Base-by-base conservation (phyloP, 441 rosid genomes). In the Gossypium davidsonii region DNA sequence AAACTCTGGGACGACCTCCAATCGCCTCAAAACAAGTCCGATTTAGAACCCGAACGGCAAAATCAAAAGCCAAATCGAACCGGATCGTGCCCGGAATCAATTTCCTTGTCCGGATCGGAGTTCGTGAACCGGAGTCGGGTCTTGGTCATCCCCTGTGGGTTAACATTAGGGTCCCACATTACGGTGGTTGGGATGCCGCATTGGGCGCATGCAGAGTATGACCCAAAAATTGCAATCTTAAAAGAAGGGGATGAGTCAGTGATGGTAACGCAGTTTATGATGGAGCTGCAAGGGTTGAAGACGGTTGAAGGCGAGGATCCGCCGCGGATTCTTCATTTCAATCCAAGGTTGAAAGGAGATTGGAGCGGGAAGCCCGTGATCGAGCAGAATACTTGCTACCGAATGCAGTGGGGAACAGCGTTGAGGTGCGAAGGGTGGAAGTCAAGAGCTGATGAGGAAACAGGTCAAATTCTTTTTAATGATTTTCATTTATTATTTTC, bases 351-450 rank as follows among this genome's bases (percentile, higher is more conserved):
- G 76, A 92, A 77, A 73, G 99, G 98, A 21, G 99, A 94, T 76
- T 94, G 98, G 94, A 92, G 97, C 70, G 89, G 86, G n/a, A 83
- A 75, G 72, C 96, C 98, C 2, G 96, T 92, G 74, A 94, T 94
- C 77, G 98, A 94, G 85, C 97, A 85, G 80, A 94, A 94, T 68
- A 94, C 99, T 71, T 94, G 99, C 68, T 94, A 94, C 44, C 71
- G 98, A 72, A 91, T 91, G 98, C 98, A 94, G 78, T 94, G 99
- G 99, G 99, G 99, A 1, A 64, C 85, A 4, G 84, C 91, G 20
- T 78, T 85, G 79, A 82, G 99, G 0, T 94, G 98, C 58, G 90
- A 92, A 77, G 97, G 99, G 21, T 86, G 88, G 87, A 83, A 81
- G 55, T 89, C 99, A 49, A 87, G 73, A 74, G 85, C 90, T 44